These are phyloP conservation scores for Xylaria curta DNA, from an alignment of 495 filamentous ascomycete genomes.

Conservation along the genomic window DNA sequence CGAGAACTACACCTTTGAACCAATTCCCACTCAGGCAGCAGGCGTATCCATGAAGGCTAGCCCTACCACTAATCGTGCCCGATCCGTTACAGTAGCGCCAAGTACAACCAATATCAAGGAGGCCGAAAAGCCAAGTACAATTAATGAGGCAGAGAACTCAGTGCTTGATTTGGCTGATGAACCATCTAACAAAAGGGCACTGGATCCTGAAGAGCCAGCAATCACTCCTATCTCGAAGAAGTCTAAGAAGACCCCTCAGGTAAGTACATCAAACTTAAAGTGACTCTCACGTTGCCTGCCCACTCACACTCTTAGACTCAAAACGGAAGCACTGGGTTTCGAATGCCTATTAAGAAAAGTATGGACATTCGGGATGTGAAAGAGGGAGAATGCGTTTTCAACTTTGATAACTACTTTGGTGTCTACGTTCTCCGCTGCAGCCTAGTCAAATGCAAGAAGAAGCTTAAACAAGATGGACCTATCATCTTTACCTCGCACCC, in stretches of 20 bases:
- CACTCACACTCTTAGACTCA: not conserved
- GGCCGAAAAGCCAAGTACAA: not conserved
- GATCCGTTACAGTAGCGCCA: not conserved
- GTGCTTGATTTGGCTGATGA: not conserved
- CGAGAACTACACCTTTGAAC: not conserved
- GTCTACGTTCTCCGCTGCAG: conserved; percentile 23
- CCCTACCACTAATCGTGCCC: not conserved
- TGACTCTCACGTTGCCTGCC: not conserved
- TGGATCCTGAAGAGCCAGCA: not conserved
- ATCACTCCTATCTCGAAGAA: not conserved
- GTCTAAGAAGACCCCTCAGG: conserved; percentile 11
- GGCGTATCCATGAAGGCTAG: not conserved
- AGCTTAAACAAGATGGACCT: not conserved
- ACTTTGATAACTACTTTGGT: not conserved
- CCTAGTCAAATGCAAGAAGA: conserved; percentile 9
- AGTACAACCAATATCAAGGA: not conserved
- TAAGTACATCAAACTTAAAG: not conserved
- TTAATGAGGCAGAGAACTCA: not conserved
- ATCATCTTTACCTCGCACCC: conserved; percentile 14
- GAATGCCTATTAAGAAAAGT: not conserved
- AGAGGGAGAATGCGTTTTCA: conserved; percentile 15
- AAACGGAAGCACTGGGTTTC: not conserved
- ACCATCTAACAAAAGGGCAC: conserved; percentile 3
- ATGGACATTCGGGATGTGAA: not conserved
- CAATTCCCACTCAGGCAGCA: not conserved